Percentiles rank a stretch among this genome's conserved stretches.
Evolutionary conservation across 495 filamentous ascomycete species (phyloP).

Genomic region (Sordaria brevicollis): DNA sequence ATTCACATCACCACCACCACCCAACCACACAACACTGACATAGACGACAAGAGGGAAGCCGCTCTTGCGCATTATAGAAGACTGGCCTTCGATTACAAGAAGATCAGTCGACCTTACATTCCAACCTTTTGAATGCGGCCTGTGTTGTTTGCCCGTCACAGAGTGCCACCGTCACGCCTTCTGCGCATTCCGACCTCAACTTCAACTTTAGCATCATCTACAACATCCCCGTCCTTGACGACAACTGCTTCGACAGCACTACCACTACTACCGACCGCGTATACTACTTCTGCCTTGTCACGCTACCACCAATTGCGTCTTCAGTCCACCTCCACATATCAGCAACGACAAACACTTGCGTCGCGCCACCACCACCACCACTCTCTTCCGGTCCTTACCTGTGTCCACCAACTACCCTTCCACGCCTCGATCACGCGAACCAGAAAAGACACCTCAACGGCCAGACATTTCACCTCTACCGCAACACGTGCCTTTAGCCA

Average conservation of each 20-base stretch:
- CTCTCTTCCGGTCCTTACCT: background rate
- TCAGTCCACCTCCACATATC: background rate
- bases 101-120: background rate
- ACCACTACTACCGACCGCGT: background rate
- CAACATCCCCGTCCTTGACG: background rate
- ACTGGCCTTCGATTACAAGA: background rate
- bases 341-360: background rate
- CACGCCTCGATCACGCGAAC: background rate
- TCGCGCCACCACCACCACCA: no score
- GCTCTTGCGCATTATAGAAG: background rate
- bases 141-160: background rate
- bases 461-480: background rate
- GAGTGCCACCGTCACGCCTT: background rate
- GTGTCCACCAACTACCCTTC: background rate
- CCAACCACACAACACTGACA: background rate
- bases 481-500: background rate
- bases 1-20: background rate
- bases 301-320: background rate
- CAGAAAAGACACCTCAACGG: background rate
- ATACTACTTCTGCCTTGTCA: background rate
- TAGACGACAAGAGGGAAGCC: background rate
- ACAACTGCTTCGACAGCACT: background rate
- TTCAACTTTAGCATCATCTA: background rate
- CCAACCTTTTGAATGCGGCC: background rate
- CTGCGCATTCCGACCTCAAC: background rate